phyloP scores from a whole-genome alignment of 2,329 filamentous ascomycete species.

The Aspergillus fischeri region DNA sequence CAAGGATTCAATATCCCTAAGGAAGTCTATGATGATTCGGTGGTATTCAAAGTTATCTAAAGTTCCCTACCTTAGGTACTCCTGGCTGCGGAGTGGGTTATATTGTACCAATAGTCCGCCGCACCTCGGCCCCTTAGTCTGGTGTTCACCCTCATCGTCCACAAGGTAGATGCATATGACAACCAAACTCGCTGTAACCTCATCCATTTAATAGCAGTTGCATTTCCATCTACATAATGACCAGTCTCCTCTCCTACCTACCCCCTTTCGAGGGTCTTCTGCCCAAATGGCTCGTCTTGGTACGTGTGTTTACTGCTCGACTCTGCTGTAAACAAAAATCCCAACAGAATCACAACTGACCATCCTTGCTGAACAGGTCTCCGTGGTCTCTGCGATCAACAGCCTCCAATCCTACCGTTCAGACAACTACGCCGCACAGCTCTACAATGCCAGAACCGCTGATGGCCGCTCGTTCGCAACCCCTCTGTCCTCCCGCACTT shows the following conservation, averaged over 20 bases:
- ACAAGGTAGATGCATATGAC: not conserved
- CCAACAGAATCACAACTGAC: not conserved
- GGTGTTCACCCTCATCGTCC: not conserved
- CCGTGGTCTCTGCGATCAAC: constrained; percentile 77
- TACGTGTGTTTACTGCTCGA: constrained; percentile 35
- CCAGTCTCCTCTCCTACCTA: constrained; percentile 26
- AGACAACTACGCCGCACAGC: constrained; percentile 74
- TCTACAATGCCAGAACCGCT: constrained; percentile 62
- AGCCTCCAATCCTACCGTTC: constrained; percentile 78
- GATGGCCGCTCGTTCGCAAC: constrained; percentile 59
- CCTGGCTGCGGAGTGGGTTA: too few relatives aligned
- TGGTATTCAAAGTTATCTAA: too few relatives aligned
- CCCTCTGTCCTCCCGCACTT: constrained; percentile 71
- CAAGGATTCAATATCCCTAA: too few relatives aligned
- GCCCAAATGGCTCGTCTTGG: constrained; percentile 63
- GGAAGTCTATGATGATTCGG: too few relatives aligned
- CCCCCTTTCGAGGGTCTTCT: constrained; percentile 48
- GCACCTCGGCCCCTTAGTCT: constrained; percentile 2
- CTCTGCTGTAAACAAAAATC: not conserved
- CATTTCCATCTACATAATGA: constrained; percentile 18
- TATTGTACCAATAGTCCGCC: too few relatives aligned
- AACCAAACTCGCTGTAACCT: not conserved
- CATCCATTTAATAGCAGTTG: not conserved
- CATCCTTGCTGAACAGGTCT: constrained; percentile 56
- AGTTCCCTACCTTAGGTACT: too few relatives aligned